A percentile compares a stretch with the other conserved stretches of the same genome.
Evolutionary conservation across 352 stramenopile genomes (phyloP).

Genomic region (Phytophthora parvispora): DNA sequence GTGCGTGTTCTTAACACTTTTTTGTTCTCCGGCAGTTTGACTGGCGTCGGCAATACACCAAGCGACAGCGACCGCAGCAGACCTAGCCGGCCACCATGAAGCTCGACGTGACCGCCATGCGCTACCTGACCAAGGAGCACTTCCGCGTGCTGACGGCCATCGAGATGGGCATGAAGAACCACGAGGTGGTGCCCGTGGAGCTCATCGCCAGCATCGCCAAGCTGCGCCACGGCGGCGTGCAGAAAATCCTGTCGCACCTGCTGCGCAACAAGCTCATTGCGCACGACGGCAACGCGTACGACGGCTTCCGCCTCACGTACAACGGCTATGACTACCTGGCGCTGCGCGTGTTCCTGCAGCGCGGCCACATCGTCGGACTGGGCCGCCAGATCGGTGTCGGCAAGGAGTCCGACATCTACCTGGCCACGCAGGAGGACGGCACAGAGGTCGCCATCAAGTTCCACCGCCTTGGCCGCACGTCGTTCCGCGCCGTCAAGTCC

Average conservation of each 20-base stretch:
- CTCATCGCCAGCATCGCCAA: constrained; percentile 98
- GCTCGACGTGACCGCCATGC: constrained; percentile 95
- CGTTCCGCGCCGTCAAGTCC: constrained; percentile 97
- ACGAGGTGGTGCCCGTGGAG: constrained; percentile 98
- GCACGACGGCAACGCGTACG: constrained; percentile 98
- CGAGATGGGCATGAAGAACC: constrained; percentile 99
- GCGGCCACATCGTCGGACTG: constrained; percentile 93
- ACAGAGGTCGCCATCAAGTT: constrained; percentile 99
- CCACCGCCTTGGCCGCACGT: constrained; percentile 99
- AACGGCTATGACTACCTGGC: constrained; percentile 99
- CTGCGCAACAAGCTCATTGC: constrained; percentile 99
- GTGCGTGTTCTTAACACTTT: constrained; percentile 1
- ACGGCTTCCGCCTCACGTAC: constrained; percentile 99
- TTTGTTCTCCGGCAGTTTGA: constrained; percentile 13
- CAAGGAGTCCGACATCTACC: constrained; percentile 99
- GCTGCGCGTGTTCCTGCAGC: constrained; percentile 95
- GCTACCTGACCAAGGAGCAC: constrained; percentile 96
- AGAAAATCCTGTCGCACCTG: constrained; percentile 98
- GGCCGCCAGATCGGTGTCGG: constrained; percentile 98
- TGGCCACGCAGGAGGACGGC: constrained; percentile 94
- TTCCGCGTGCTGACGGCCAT: constrained; percentile 99
- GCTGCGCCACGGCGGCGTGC: constrained; percentile 97
- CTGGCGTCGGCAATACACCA: constrained; percentile 23
- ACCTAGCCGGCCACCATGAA: constrained; percentile 72
- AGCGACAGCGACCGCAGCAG: constrained; percentile 9